Evolutionary conservation across 1,284 basidiomycete species (phyloP).

Genomic region (Moesziomyces antarcticus): DNA sequence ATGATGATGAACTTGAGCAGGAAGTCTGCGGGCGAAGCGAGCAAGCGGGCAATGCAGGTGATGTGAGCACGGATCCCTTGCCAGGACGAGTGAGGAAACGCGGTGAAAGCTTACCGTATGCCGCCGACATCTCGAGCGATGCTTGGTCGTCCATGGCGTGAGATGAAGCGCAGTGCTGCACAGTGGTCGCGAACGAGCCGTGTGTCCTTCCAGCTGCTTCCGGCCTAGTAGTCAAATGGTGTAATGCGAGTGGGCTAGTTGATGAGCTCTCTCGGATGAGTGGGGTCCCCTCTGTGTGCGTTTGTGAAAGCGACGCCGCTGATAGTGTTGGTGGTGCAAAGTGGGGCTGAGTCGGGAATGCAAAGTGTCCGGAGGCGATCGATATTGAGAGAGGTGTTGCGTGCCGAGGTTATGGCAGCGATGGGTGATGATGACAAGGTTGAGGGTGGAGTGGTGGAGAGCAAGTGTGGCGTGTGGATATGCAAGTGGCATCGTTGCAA

Average conservation of each 20-base stretch:
- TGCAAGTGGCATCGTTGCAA: neutral
- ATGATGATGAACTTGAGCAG: constrained; percentile 98
- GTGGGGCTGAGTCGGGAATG: too few relatives aligned
- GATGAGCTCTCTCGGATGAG: too few relatives aligned
- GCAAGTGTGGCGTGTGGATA: neutral
- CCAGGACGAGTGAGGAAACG: neutral
- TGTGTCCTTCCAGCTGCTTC: too few relatives aligned
- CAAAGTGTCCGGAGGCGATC: too few relatives aligned
- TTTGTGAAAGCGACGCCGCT: too few relatives aligned
- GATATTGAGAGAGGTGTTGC: too few relatives aligned
- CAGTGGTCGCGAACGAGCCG: neutral
- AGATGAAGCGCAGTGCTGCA: neutral
- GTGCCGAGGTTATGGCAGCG: too few relatives aligned
- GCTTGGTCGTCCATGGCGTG: constrained; percentile 41
- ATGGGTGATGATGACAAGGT: neutral
- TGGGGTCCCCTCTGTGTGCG: too few relatives aligned
- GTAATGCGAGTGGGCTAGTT: too few relatives aligned
- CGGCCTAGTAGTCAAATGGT: too few relatives aligned
- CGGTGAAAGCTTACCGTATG: constrained; percentile 27
- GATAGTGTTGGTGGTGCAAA: too few relatives aligned
- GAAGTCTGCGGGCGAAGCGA: constrained; percentile 74
- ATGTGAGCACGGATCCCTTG: neutral
- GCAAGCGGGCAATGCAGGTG: too few relatives aligned
- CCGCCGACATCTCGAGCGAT: constrained; percentile 51
- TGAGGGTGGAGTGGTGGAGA: neutral